phyloP scores from a whole-genome alignment of 441 rosid species.

The California macrophylla region DNA sequence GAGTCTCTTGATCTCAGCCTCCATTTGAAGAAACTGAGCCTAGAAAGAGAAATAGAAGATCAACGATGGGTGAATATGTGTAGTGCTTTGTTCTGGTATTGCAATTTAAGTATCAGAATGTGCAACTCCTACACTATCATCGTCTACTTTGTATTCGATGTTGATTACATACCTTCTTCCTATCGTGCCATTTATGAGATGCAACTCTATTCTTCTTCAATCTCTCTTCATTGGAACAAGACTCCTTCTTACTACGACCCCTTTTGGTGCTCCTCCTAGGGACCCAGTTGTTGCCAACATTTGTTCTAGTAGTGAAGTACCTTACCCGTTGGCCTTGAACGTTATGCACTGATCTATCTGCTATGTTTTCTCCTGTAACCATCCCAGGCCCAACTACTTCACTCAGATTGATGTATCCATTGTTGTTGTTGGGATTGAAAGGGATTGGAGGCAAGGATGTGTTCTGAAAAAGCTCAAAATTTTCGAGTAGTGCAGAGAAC shows the following conservation, averaged over 20 bases:
- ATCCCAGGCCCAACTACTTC: not conserved
- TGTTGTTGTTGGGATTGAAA: not conserved
- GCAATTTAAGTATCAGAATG: not conserved
- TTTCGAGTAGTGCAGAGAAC: not conserved
- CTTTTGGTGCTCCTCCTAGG: not conserved
- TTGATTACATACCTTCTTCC: not conserved
- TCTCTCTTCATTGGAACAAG: not conserved
- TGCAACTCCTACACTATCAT: not conserved
- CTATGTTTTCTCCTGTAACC: not conserved
- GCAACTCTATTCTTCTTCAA: not conserved
- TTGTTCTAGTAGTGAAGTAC: not conserved
- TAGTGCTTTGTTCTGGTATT: not conserved
- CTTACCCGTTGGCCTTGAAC: not conserved
- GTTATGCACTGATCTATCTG: not conserved
- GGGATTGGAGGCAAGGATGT: not conserved
- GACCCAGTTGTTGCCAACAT: constrained; percentile 2
- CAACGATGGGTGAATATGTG: not conserved
- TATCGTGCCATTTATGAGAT: not conserved
- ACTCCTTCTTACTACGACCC: not conserved
- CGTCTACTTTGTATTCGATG: no score
- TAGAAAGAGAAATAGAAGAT: not conserved
- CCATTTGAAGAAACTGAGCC: not conserved
- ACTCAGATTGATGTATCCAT: not conserved
- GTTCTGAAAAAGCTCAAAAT: not conserved
- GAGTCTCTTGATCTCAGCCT: not conserved